Percentiles rank a stretch among this genome's conserved stretches.
phyloP scores from a whole-genome alignment of 1,284 basidiomycete species.

The Ceratorhiza oryzae-sativae region DNA sequence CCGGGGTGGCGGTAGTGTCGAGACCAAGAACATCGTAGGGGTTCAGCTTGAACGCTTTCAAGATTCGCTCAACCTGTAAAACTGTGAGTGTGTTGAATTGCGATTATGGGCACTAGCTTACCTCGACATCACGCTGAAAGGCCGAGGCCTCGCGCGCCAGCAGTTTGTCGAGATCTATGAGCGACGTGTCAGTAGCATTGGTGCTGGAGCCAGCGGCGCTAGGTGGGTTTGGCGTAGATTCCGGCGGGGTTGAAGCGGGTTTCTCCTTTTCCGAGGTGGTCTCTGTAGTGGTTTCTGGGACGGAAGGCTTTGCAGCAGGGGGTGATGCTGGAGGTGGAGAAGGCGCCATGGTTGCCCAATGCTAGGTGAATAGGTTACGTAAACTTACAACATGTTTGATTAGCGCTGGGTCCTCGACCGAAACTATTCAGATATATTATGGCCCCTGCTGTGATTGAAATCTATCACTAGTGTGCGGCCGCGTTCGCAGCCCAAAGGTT shows the following conservation, averaged over 20 bases:
- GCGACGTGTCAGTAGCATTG: conserved; percentile 44
- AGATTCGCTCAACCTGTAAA: conserved; percentile 66
- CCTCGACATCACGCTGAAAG: conserved; percentile 81
- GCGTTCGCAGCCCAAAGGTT: no score
- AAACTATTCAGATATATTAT: not conserved
- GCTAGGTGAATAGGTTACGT: not conserved
- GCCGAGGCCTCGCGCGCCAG: conserved; percentile 80
- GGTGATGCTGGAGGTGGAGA: conserved; percentile 26
- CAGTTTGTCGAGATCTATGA: conserved; percentile 67
- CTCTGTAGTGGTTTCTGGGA: not conserved
- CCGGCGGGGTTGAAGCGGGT: not conserved
- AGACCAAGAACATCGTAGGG: conserved; percentile 74
- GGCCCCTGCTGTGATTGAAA: no score
- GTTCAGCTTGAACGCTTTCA: conserved; percentile 85
- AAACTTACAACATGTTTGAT: not conserved
- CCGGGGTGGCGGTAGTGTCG: conserved; percentile 52
- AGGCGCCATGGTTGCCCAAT: conserved; percentile 36
- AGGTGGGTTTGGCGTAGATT: not conserved
- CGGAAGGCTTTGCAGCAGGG: not conserved
- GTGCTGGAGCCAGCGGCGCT: conserved; percentile 27
- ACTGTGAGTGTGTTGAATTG: not conserved
- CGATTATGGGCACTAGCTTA: conserved; percentile 47
- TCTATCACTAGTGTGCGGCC: no score
- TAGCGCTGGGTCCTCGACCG: not conserved
- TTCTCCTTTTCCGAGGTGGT: not conserved